Conservation (phyloP, 148 eudicot species). For the Polygonum maritimum region DNA sequence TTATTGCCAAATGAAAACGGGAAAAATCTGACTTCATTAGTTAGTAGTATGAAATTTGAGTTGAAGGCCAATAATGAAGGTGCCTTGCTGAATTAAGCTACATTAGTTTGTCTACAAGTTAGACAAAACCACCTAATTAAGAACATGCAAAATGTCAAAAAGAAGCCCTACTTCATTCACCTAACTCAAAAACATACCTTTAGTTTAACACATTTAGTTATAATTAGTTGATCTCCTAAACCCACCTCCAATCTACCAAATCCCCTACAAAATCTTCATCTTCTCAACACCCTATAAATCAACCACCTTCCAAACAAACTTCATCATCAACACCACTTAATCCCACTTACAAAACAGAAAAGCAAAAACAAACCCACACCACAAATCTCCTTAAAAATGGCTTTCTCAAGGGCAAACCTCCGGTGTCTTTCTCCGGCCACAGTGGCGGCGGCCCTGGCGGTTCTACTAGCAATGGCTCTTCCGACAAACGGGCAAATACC, state of each 20-base stretch:
- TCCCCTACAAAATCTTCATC: background rate
- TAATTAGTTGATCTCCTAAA: conserved; percentile 50
- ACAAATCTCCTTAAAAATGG: background rate
- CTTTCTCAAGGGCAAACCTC: background rate
- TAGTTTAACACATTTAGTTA: conserved; percentile 22
- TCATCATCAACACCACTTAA: background rate
- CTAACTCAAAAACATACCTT: conserved; percentile 3
- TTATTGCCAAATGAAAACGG: background rate
- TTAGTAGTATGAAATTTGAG: background rate
- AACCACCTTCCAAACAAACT: background rate
- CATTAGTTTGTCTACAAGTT: background rate
- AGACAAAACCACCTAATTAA: background rate
- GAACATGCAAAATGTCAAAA: background rate
- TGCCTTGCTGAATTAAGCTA: background rate
- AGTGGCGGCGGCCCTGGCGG: conserved; percentile 1
- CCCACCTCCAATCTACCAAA: conserved; percentile 41
- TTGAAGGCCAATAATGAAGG: background rate
- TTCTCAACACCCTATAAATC: background rate
- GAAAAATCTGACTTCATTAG: background rate
- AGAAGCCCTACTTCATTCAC: conserved; percentile 13
- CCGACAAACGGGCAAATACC: conserved; percentile 27
- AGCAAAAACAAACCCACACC: background rate
- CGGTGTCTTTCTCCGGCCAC: background rate
- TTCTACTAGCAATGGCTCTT: conserved; percentile 6
- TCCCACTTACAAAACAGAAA: background rate